Percentiles rank a stretch among this genome's conserved stretches.
Conservation (phyloP, 2,329 filamentous ascomycete species). For the Sarocladium oryzae region DNA sequence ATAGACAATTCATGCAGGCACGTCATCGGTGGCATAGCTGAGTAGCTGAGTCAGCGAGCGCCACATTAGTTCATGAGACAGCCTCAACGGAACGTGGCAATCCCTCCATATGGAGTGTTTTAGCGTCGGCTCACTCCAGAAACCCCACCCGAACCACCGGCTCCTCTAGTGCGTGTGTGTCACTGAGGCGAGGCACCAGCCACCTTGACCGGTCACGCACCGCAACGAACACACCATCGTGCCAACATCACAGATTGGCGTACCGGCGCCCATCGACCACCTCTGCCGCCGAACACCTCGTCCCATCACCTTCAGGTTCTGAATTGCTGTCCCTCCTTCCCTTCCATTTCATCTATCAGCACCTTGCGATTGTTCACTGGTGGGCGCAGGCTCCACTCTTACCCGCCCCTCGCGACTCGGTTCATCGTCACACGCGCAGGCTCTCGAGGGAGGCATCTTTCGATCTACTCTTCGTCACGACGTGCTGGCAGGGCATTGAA, state of each 20-base stretch:
- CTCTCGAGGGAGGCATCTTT: too few relatives aligned
- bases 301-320: too few relatives aligned
- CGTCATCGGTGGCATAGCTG: too few relatives aligned
- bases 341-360: not conserved
- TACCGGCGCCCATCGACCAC: not conserved
- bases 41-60: constrained; percentile 1
- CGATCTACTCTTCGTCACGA: not conserved
- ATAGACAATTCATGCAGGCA: too few relatives aligned
- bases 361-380: too few relatives aligned
- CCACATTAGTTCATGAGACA: not conserved
- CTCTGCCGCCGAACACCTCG: too few relatives aligned
- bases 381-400: constrained; percentile 5
- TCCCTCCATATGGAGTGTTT: too few relatives aligned
- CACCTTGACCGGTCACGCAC: constrained; percentile 4
- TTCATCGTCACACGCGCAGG: not conserved
- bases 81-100: too few relatives aligned
- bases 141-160: not conserved
- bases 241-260: not conserved
- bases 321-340: too few relatives aligned
- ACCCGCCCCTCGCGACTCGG: not conserved
- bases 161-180: too few relatives aligned
- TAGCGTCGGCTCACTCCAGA: not conserved
- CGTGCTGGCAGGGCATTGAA: not conserved
- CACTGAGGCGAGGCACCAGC: not conserved
- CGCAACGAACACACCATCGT: not conserved